phyloP scores from a whole-genome alignment of 2,329 filamentous ascomycete species.

The Verticillium albo-atrum region DNA sequence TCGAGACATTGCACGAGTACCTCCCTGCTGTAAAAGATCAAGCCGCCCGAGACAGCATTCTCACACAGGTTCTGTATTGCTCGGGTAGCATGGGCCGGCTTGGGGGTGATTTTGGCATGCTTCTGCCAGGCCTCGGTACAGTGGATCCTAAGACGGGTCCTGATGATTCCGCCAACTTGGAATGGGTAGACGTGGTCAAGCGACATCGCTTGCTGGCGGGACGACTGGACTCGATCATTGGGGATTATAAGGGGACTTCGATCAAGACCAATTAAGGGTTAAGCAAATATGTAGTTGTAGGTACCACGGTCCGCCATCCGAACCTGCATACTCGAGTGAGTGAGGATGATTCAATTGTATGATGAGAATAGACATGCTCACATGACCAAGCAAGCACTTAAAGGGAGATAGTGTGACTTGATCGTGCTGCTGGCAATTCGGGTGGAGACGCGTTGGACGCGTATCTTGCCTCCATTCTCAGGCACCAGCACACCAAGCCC shows the following conservation, averaged over 20 bases:
- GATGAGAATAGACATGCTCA: too few relatives aligned
- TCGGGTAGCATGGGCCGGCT: constrained; percentile 85
- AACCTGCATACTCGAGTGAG: too few relatives aligned
- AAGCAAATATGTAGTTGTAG: background rate
- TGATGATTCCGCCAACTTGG: constrained; percentile 19
- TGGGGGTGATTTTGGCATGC: constrained; percentile 88
- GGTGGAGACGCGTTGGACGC: too few relatives aligned
- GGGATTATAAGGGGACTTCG: constrained; percentile 36
- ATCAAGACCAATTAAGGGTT: background rate
- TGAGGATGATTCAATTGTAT: too few relatives aligned
- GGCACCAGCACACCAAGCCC: background rate
- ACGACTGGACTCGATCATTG: constrained; percentile 65
- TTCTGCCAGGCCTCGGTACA: constrained; percentile 60
- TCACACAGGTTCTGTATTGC: constrained; percentile 92
- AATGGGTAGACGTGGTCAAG: constrained; percentile 88
- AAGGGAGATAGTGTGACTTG: too few relatives aligned
- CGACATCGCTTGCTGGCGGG: constrained; percentile 83
- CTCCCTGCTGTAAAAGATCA: constrained; percentile 78
- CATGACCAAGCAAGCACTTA: too few relatives aligned
- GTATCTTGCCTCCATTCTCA: background rate
- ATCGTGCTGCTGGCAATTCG: too few relatives aligned
- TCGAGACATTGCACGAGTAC: constrained; percentile 70
- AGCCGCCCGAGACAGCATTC: constrained; percentile 74
- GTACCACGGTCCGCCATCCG: too few relatives aligned
- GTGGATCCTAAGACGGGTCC: constrained; percentile 25